A percentile compares a stretch with the other conserved stretches of the same genome.
Conservation (phyloP, 176 grass and related monocot species). For the Secale cereale region DNA sequence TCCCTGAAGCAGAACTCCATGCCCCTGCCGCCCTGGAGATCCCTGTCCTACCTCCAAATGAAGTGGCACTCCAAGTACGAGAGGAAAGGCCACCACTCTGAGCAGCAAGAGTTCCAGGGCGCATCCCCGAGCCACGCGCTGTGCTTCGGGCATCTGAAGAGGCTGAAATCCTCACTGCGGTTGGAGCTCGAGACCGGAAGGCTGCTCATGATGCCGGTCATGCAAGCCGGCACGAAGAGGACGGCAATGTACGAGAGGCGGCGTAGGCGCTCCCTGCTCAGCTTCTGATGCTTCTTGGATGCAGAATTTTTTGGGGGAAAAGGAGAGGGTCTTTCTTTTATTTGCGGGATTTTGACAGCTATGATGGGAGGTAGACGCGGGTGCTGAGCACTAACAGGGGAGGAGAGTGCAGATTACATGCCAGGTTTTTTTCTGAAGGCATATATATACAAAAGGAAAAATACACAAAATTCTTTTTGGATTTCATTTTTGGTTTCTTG, state of each 20-base stretch:
- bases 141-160: slow-evolving; percentile 60
- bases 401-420: slow-evolving; percentile 23
- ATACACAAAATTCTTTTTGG: not conserved
- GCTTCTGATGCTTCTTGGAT: slow-evolving; percentile 39
- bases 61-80: slow-evolving; percentile 86
- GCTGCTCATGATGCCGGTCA: slow-evolving; percentile 44
- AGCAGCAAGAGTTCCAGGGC: not conserved
- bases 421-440: slow-evolving; percentile 39
- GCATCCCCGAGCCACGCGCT: slow-evolving; percentile 32
- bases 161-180: slow-evolving; percentile 59
- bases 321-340: not conserved
- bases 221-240: slow-evolving; percentile 56
- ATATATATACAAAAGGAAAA: slow-evolving; percentile 12
- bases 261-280: slow-evolving; percentile 40
- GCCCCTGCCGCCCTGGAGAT: slow-evolving; percentile 96
- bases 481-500: slow-evolving; percentile 14
- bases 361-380: not conserved
- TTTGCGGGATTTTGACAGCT: slow-evolving; percentile 12
- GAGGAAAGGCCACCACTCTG: slow-evolving; percentile 33
- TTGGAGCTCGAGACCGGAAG: slow-evolving; percentile 43
- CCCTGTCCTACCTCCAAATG: slow-evolving; percentile 75
- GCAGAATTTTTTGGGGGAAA: not conserved
- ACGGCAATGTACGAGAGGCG: slow-evolving; percentile 48
- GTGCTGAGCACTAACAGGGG: slow-evolving; percentile 1
- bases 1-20: slow-evolving; percentile 97